phyloP scores from a whole-genome alignment of 306 rosid species.

The Fragaria nilgerrensis region DNA sequence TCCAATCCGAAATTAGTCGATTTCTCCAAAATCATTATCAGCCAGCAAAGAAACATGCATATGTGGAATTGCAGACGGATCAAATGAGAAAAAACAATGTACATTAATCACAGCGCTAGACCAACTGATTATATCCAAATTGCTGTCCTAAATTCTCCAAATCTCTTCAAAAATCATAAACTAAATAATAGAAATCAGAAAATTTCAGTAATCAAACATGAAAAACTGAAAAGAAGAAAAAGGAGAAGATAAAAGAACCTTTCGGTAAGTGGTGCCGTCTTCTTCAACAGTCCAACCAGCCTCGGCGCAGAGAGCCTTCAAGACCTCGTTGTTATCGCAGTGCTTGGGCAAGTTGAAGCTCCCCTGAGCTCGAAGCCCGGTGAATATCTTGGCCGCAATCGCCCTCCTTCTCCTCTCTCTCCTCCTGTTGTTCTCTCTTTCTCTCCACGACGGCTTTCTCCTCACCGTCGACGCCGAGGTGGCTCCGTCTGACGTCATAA shows the following conservation, averaged over 20 bases:
- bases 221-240: background rate
- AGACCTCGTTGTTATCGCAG: slow-evolving; percentile 81
- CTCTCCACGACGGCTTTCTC: slow-evolving; percentile 91
- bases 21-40: background rate
- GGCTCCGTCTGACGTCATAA: slow-evolving; percentile 84
- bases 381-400: slow-evolving; percentile 68
- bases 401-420: slow-evolving; percentile 82
- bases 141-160: background rate
- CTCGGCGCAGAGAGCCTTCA: slow-evolving; percentile 74
- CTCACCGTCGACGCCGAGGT: slow-evolving; percentile 54
- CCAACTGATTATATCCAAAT: background rate
- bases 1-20: background rate
- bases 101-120: background rate
- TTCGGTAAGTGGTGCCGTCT: slow-evolving; percentile 87
- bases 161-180: background rate
- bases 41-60: background rate
- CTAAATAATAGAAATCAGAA: background rate
- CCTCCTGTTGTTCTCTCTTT: slow-evolving; percentile 78
- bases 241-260: slow-evolving; percentile 31
- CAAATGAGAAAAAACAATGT: background rate
- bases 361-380: slow-evolving; percentile 83
- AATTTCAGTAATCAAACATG: background rate
- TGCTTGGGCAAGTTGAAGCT: slow-evolving; percentile 80
- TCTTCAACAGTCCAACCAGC: slow-evolving; percentile 95
- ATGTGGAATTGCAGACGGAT: background rate